These are phyloP conservation scores for Nadsonia starkeyi-henricii DNA, from an alignment of 1,139 yeast genomes.

Conservation along the genomic window DNA sequence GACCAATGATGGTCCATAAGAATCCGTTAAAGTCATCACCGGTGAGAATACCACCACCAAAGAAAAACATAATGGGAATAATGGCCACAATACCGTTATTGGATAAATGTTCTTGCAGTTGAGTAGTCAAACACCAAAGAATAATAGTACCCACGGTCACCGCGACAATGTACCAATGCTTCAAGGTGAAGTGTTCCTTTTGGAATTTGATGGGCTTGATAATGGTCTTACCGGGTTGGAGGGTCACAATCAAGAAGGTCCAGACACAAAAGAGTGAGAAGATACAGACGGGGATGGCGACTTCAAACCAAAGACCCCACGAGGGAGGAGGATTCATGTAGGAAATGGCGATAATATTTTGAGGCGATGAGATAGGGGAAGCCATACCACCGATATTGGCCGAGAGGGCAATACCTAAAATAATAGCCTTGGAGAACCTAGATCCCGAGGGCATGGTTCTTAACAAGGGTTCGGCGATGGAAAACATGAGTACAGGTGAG, in stretches of 20 bases:
- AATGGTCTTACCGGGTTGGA: conserved; percentile 45
- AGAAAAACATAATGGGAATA: conserved; percentile 69
- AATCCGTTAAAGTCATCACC: conserved; percentile 84
- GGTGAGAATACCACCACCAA: conserved; percentile 73
- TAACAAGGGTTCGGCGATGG: conserved; percentile 77
- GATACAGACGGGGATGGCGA: conserved; percentile 66
- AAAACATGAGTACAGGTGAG: conserved; percentile 83
- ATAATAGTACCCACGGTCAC: conserved; percentile 61
- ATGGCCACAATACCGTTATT: conserved; percentile 83
- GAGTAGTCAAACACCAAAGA: conserved; percentile 74
- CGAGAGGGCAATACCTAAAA: conserved; percentile 81
- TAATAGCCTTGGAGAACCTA: conserved; percentile 66
- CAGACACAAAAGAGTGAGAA: conserved; percentile 54
- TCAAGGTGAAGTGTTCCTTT: conserved; percentile 52
- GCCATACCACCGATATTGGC: conserved; percentile 94
- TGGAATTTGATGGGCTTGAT: conserved; percentile 46
- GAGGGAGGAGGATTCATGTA: conserved; percentile 83
- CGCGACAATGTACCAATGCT: conserved; percentile 53
- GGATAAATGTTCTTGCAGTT: conserved; percentile 59
- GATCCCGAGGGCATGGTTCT: conserved; percentile 70
- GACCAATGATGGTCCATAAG: conserved; percentile 83
- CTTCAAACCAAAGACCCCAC: conserved; percentile 90
- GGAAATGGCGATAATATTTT: conserved; percentile 78
- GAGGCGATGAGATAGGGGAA: conserved; percentile 93
- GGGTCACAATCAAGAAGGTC: conserved; percentile 53